Evolutionary conservation across 495 filamentous ascomycete genomes (phyloP), one percentile per base, ranked within the genome.

Genomic region (Penicillium cosmopolitanum): DNA sequence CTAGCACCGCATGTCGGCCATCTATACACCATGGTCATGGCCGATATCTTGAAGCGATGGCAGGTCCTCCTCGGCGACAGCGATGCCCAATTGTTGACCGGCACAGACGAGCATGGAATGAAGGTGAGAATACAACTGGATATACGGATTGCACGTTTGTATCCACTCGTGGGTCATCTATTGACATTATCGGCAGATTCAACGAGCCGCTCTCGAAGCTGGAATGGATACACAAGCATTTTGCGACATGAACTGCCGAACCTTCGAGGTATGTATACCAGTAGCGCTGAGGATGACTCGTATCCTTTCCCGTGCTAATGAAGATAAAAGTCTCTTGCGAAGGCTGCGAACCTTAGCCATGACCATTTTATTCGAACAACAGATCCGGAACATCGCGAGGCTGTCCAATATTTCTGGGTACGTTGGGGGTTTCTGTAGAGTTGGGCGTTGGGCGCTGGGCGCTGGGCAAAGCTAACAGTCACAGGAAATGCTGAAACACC

Each of bases 81-180:
- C 7, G 75, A 79, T 44, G 90, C 93, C 3, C 80, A 92, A 61
- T 77, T 98, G 5, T 85, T 87, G 66, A 98, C 96, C 0, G 95
- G 95, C 31, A 97, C 92, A n/a, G 95, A 98, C 72, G 95, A 98
- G 69, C 93, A 98, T 70, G 95, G 95, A 16, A 92, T 96, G 87
- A 98, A 98, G 77, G 83, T 85, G 69, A 8, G 36, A 15, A 3
- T 23, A 23, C 0, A 23, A 23, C 23, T 4, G 46, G 38, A 16
- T 16, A 12, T n/a, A 40, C 9, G 42, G 6, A 44, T 5, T 23
- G 31, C 7, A 33, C 19, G 8, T 31, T 19, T 35, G n/a, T n/a
- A 25, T 16, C 28, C 2, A 1, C n/a, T 18, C 18, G 21, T 31
- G 15, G 12, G n/a, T 3, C 43, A 18, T n/a, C 19, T 48, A 11